Conservation (phyloP, 2,329 filamentous ascomycete species). For the Diatrype stigma region DNA sequence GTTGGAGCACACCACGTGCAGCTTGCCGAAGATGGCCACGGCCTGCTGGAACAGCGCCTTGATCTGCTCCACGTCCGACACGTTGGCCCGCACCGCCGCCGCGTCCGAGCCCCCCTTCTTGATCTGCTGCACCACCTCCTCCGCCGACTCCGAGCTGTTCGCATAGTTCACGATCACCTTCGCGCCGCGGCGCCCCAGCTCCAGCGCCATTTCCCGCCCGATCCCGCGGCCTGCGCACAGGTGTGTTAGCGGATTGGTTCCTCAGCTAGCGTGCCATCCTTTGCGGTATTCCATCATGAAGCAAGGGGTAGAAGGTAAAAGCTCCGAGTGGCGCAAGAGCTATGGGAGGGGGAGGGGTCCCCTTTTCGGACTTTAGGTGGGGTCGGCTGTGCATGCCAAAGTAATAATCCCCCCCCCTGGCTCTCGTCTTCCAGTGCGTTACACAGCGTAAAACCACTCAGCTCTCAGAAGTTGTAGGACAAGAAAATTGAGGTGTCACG, state of each 20-base stretch:
- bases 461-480: too few relatives aligned
- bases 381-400: slow-evolving; percentile 13
- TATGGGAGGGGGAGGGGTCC: slow-evolving; percentile 1
- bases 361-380: slow-evolving; percentile 19
- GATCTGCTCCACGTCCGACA: slow-evolving; percentile 61
- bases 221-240: slow-evolving; percentile 53
- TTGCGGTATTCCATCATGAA: too few relatives aligned
- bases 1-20: slow-evolving; percentile 69
- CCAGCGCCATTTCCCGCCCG: slow-evolving; percentile 61
- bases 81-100: slow-evolving; percentile 63
- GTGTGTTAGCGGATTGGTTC: slow-evolving; percentile 13
- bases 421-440: not conserved
- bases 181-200: slow-evolving; percentile 61
- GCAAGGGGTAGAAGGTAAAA: not conserved
- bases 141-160: slow-evolving; percentile 59
- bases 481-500: slow-evolving; percentile 16
- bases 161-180: slow-evolving; percentile 66
- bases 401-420: not conserved
- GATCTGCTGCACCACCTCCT: slow-evolving; percentile 63
- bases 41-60: slow-evolving; percentile 60
- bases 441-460: not conserved
- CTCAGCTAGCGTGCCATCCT: too few relatives aligned
- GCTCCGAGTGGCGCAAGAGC: slow-evolving; percentile 7
- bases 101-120: slow-evolving; percentile 60
- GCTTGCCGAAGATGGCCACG: slow-evolving; percentile 58